These are phyloP conservation scores for Xerocomellus amylosporus DNA, from an alignment of 768 basidiomycete genomes.

Conservation along the genomic window DNA sequence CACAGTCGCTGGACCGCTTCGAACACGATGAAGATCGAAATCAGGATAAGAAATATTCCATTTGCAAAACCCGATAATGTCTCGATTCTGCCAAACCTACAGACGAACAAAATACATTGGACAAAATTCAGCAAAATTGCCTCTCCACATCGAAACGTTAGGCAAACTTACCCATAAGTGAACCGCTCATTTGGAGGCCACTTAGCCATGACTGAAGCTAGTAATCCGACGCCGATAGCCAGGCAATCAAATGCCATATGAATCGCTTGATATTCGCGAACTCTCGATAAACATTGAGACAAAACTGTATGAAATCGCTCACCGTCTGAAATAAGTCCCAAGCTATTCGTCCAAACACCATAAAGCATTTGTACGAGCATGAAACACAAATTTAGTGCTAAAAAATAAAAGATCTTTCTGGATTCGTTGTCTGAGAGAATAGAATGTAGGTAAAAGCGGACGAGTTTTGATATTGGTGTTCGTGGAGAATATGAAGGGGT, in stretches of 20 bases:
- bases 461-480: conserved; percentile 52
- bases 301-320: conserved; percentile 20
- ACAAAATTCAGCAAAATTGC: not conserved
- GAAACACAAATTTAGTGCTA: conserved; percentile 90
- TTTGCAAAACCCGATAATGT: conserved; percentile 98
- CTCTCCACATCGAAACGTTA: not conserved
- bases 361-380: conserved; percentile 98
- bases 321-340: conserved; percentile 98
- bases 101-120: not conserved
- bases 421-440: conserved; percentile 91
- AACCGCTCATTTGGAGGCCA: conserved; percentile 95
- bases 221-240: conserved; percentile 92
- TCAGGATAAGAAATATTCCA: conserved; percentile 88
- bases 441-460: conserved; percentile 78
- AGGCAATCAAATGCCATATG: conserved; percentile 99
- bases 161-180: conserved; percentile 78
- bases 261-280: conserved; percentile 61
- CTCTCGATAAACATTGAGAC: conserved; percentile 1
- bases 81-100: conserved; percentile 91
- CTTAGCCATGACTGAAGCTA: conserved; percentile 96
- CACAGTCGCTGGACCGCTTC: conserved; percentile 95
- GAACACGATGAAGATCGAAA: conserved; percentile 97
- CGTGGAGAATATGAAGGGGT: conserved; percentile 42
- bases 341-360: conserved; percentile 95
- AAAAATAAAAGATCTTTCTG: conserved; percentile 94